A percentile compares a stretch with the other conserved stretches of the same genome.
These are phyloP conservation scores for Corinectria fuckeliana DNA, from an alignment of 2,329 filamentous ascomycete genomes.

Conservation along the genomic window DNA sequence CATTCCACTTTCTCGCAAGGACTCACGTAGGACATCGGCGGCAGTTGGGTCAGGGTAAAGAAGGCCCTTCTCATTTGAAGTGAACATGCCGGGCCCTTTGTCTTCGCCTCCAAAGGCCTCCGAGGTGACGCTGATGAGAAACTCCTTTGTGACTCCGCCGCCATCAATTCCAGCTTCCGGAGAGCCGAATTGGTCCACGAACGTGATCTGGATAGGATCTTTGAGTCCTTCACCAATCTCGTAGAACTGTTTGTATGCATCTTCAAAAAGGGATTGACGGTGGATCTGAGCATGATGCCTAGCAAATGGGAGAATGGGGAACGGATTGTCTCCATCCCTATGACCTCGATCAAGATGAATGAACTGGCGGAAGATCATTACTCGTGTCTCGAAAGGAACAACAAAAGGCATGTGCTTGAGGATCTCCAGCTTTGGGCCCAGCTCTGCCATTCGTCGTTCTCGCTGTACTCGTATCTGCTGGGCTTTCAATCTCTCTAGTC, in stretches of 20 bases:
- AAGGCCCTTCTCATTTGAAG: slow-evolving; percentile 83
- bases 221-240: slow-evolving; percentile 82
- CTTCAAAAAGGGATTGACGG: slow-evolving; percentile 80
- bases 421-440: slow-evolving; percentile 88
- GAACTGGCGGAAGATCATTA: slow-evolving; percentile 93
- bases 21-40: slow-evolving; percentile 71
- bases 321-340: slow-evolving; percentile 29
- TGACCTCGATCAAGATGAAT: slow-evolving; percentile 71
- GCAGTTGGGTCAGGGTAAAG: slow-evolving; percentile 87
- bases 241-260: slow-evolving; percentile 87
- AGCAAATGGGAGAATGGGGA: slow-evolving; percentile 45
- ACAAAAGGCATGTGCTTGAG: slow-evolving; percentile 96
- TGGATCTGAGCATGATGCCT: slow-evolving; percentile 81
- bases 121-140: slow-evolving; percentile 84
- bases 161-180: slow-evolving; percentile 95
- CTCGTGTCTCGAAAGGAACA: slow-evolving; percentile 89
- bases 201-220: slow-evolving; percentile 95
- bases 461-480: slow-evolving; percentile 71
- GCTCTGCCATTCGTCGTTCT: slow-evolving; percentile 75
- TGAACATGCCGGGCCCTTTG: slow-evolving; percentile 65
- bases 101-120: slow-evolving; percentile 76
- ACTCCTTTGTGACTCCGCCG: slow-evolving; percentile 96
- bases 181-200: slow-evolving; percentile 87
- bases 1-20: slow-evolving; percentile 59
- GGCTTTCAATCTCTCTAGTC: slow-evolving; percentile 67